These are phyloP conservation scores for Tuctoria greenei DNA, from an alignment of 176 grass and related monocot genomes.

Conservation along the genomic window DNA sequence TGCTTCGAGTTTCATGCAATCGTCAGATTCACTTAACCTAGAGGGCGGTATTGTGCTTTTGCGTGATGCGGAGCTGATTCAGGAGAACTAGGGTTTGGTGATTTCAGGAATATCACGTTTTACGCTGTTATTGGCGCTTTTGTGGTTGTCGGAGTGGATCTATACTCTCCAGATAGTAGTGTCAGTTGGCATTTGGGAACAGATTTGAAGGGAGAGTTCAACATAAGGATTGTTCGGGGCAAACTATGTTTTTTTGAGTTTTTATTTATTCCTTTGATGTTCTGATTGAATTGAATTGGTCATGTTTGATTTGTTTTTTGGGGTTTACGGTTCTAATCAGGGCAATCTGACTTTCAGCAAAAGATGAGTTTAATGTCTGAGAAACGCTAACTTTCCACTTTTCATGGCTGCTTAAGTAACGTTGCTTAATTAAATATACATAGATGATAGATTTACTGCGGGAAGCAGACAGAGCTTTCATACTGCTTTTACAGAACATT, in stretches of 20 bases:
- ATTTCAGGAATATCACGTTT: background rate
- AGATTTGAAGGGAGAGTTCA: background rate
- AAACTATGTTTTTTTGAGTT: background rate
- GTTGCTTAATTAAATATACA: background rate
- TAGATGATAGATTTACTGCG: background rate
- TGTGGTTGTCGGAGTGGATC: background rate
- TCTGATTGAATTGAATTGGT: background rate
- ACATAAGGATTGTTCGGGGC: background rate
- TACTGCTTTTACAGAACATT: background rate
- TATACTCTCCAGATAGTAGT: background rate
- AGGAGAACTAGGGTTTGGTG: conserved; percentile 36
- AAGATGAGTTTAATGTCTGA: background rate
- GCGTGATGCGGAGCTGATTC: background rate
- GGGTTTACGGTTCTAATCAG: background rate
- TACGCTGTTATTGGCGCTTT: background rate
- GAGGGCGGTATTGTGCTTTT: background rate
- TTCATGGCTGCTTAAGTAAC: background rate
- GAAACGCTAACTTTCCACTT: background rate
- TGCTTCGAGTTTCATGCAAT: background rate
- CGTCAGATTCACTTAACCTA: background rate
- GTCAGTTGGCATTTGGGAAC: background rate
- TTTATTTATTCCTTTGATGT: background rate
- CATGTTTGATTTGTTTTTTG: background rate
- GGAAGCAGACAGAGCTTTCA: background rate
- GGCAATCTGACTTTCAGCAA: background rate